Conservation (phyloP, 306 rosid species). For the Abrus precatorius region DNA sequence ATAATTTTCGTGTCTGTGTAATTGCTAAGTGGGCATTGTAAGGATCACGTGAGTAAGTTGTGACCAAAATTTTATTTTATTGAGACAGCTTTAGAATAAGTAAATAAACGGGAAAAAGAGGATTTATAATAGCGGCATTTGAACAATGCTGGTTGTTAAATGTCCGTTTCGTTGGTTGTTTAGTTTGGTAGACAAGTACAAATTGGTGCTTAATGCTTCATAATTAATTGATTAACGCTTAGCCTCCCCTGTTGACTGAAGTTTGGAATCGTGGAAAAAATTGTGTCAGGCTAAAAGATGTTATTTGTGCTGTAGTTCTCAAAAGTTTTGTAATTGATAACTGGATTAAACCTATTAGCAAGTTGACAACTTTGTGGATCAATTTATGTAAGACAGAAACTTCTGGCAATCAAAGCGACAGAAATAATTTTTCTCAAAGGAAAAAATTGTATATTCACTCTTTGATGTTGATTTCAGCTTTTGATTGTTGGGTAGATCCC, state of each 20-base stretch:
- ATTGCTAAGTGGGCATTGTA: neutral
- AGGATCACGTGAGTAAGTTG: neutral
- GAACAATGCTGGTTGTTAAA: conserved; percentile 1
- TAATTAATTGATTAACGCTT: conserved; percentile 10
- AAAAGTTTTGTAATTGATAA: neutral
- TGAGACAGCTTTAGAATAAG: neutral
- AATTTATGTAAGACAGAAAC: neutral
- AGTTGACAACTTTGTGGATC: neutral
- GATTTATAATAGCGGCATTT: neutral
- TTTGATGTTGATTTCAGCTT: neutral
- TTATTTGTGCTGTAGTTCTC: conserved; percentile 3
- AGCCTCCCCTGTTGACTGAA: neutral
- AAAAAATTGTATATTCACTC: neutral
- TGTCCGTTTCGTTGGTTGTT: neutral
- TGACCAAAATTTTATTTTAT: neutral
- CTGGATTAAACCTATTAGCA: neutral
- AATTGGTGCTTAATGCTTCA: neutral
- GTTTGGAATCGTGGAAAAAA: neutral
- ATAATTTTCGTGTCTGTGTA: too few relatives aligned
- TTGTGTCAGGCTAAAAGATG: neutral
- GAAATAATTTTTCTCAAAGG: neutral
- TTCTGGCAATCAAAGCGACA: neutral
- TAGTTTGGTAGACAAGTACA: neutral
- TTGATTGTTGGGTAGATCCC: conserved; percentile 9
- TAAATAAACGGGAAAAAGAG: neutral